Conservation (phyloP, 1,284 basidiomycete genomes). For the Salmacisia buchloeana region DNA sequence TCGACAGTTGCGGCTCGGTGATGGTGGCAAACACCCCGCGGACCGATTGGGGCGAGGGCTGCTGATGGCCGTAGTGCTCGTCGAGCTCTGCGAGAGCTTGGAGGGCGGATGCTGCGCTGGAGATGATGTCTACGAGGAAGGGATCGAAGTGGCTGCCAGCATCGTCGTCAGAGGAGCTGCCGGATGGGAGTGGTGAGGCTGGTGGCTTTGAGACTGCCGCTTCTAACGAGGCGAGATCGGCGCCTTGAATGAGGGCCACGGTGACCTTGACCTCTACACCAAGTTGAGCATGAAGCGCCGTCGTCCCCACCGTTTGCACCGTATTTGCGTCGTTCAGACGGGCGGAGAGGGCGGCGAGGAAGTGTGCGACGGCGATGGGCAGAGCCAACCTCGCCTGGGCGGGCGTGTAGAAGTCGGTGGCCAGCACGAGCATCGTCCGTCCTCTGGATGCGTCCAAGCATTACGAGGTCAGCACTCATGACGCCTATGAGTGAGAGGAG, state of each 20-base stretch:
- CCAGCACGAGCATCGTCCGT: background rate
- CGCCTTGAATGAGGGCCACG: background rate
- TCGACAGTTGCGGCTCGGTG: background rate
- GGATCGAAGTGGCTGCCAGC: background rate
- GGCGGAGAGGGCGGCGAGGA: background rate
- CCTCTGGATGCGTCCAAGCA: no score
- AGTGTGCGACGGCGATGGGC: background rate
- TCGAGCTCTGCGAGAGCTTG: background rate
- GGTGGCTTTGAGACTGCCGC: background rate
- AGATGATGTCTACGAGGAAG: conserved; percentile 2
- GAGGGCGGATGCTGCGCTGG: background rate
- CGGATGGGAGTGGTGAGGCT: background rate
- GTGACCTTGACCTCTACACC: background rate
- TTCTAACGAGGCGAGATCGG: background rate
- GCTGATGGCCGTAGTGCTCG: background rate
- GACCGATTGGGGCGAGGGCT: background rate
- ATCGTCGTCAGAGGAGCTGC: background rate
- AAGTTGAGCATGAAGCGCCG: background rate
- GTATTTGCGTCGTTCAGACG: background rate
- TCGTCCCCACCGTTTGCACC: background rate
- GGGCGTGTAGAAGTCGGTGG: background rate
- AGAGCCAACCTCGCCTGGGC: background rate
- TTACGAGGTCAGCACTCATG: no score
- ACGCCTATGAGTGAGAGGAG: background rate
- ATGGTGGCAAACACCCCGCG: no score